Evolutionary conservation across 495 filamentous ascomycete species (phyloP).

Genomic region (Podospora tetraspora): DNA sequence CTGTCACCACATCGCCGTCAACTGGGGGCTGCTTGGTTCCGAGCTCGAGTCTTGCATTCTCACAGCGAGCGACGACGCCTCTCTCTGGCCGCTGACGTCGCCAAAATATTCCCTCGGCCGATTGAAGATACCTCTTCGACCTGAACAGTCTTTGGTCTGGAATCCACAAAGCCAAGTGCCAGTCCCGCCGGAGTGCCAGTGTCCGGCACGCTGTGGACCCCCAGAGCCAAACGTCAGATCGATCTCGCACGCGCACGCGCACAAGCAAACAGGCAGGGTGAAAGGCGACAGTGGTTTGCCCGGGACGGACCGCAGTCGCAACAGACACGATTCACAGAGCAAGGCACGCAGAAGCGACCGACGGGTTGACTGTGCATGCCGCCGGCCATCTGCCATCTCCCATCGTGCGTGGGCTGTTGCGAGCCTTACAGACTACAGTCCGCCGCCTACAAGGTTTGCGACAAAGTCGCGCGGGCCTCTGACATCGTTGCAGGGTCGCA

Average conservation of each 20-base stretch:
- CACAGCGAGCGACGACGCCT: neutral
- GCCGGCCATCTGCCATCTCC: neutral
- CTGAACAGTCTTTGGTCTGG: neutral
- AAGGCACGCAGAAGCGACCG: neutral
- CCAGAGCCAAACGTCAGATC: neutral
- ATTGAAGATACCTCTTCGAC: neutral
- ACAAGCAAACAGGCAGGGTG: neutral
- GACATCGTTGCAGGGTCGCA: slow-evolving; percentile 8
- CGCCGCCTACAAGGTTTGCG: slow-evolving; percentile 2
- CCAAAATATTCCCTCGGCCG: neutral
- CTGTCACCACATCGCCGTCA: neutral
- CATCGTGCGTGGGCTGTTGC: neutral
- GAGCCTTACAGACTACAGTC: neutral
- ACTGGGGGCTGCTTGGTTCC: neutral
- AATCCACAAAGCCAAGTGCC: neutral
- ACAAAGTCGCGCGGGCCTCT: slow-evolving; percentile 11
- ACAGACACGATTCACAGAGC: neutral
- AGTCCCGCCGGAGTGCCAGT: neutral
- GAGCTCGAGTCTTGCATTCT: neutral
- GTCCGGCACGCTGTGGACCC: neutral
- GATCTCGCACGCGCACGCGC: neutral
- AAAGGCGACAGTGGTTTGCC: neutral
- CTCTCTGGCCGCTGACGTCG: neutral
- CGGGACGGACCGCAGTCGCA: neutral
- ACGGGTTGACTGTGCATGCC: neutral